Evolutionary conservation across 306 rosid genomes (phyloP).

Genomic region (Malus fusca): DNA sequence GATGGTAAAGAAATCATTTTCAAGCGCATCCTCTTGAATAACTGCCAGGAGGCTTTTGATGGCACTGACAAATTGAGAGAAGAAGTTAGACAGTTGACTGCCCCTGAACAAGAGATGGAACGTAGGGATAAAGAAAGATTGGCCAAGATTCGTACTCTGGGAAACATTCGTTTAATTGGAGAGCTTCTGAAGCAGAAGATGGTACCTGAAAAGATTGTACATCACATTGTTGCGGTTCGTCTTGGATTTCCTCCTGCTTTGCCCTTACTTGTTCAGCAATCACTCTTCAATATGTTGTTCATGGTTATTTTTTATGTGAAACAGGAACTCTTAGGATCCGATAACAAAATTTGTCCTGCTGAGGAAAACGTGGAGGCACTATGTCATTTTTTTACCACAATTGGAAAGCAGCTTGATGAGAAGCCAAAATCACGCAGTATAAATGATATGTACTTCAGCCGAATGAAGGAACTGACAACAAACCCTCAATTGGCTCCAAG

Average conservation of each 20-base stretch:
- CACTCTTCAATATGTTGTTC: constrained; percentile 4
- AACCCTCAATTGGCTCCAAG: constrained; percentile 75
- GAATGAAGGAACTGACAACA: constrained; percentile 65
- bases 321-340: constrained; percentile 91
- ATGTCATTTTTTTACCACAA: constrained; percentile 86
- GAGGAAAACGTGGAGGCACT: constrained; percentile 99
- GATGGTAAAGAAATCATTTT: constrained; percentile 83
- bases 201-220: constrained; percentile 95
- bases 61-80: constrained; percentile 76
- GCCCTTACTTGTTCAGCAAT: neutral
- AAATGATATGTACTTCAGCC: constrained; percentile 64
- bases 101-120: constrained; percentile 83
- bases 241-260: constrained; percentile 7
- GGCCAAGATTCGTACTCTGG: constrained; percentile 84
- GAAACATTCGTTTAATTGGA: constrained; percentile 91
- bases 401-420: constrained; percentile 98
- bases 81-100: constrained; percentile 74
- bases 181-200: constrained; percentile 98
- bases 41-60: constrained; percentile 97
- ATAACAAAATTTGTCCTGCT: constrained; percentile 70
- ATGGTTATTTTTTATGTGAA: constrained; percentile 13
- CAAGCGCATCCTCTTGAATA: constrained; percentile 77
- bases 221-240: constrained; percentile 86
- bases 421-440: constrained; percentile 64
- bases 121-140: constrained; percentile 81